Percentiles rank a stretch among this genome's conserved stretches.
phyloP scores from a whole-genome alignment of 2,329 filamentous ascomycete species.

The Dothideomycetes sp. region DNA sequence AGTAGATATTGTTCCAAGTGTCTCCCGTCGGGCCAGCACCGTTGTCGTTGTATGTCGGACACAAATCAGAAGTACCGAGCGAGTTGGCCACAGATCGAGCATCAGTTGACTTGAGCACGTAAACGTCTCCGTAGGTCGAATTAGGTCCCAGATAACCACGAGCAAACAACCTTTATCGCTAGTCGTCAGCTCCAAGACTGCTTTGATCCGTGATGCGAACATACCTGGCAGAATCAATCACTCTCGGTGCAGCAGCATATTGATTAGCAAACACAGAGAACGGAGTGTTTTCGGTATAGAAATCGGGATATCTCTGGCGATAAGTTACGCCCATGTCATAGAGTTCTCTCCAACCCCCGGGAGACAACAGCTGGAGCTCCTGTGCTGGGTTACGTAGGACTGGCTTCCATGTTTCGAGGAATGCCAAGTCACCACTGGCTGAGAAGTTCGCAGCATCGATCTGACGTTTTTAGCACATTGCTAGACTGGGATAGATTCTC shows the following conservation, averaged over 20 bases:
- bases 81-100: slow-evolving; percentile 51
- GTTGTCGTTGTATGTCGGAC: slow-evolving; percentile 49
- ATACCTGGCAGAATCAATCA: slow-evolving; percentile 47
- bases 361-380: slow-evolving; percentile 51
- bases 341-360: slow-evolving; percentile 55
- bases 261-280: slow-evolving; percentile 59
- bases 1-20: slow-evolving; percentile 43
- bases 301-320: slow-evolving; percentile 35
- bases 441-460: slow-evolving; percentile 47
- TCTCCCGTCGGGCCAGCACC: slow-evolving; percentile 40
- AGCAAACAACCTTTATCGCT: slow-evolving; percentile 50
- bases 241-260: slow-evolving; percentile 40
- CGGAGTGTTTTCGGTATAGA: slow-evolving; percentile 40
- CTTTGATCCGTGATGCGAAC: no score
- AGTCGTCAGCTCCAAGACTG: no score
- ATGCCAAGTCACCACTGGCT: slow-evolving; percentile 44
- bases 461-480: slow-evolving; percentile 24
- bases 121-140: slow-evolving; percentile 46
- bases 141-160: slow-evolving; percentile 52
- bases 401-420: slow-evolving; percentile 51
- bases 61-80: slow-evolving; percentile 54
- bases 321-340: slow-evolving; percentile 48
- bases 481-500: slow-evolving; percentile 9
- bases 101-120: slow-evolving; percentile 50
- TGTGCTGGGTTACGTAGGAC: slow-evolving; percentile 45